phyloP scores from a whole-genome alignment of 2,329 filamentous ascomycete species.

The Fusarium coicis region DNA sequence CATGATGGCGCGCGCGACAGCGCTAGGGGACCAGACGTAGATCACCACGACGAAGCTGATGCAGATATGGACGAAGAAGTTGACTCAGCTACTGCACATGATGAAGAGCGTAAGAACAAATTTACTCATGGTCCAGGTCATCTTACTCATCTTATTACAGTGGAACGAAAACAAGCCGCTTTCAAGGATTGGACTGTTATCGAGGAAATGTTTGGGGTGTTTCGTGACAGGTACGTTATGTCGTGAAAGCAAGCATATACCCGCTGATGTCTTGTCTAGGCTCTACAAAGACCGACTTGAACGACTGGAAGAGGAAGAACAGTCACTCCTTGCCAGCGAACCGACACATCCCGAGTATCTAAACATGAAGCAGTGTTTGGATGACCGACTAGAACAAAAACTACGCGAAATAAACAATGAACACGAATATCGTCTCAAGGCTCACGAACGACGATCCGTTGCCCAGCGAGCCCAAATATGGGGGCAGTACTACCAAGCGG shows the following conservation, averaged over 20 bases:
- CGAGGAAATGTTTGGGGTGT: slow-evolving; percentile 87
- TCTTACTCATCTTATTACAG: slow-evolving; percentile 56
- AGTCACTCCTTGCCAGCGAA: slow-evolving; percentile 66
- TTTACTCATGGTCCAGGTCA: slow-evolving; percentile 1
- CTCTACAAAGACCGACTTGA: slow-evolving; percentile 90
- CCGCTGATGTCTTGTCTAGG: slow-evolving; percentile 57
- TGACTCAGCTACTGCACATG: slow-evolving; percentile 68
- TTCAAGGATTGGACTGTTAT: slow-evolving; percentile 83
- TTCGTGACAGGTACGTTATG: slow-evolving; percentile 76
- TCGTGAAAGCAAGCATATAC: not conserved
- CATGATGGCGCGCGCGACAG: slow-evolving; percentile 48
- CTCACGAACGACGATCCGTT: slow-evolving; percentile 78
- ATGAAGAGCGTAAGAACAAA: slow-evolving; percentile 68
- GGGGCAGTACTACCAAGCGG: slow-evolving; percentile 88
- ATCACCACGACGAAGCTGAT: slow-evolving; percentile 63
- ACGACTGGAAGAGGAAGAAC: slow-evolving; percentile 78
- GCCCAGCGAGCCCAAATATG: slow-evolving; percentile 88
- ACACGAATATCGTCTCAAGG: slow-evolving; percentile 77
- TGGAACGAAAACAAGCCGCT: slow-evolving; percentile 81
- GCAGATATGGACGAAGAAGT: slow-evolving; percentile 69
- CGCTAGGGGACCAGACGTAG: slow-evolving; percentile 55
- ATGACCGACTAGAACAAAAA: slow-evolving; percentile 84
- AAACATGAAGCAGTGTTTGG: slow-evolving; percentile 87
- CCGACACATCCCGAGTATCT: slow-evolving; percentile 92
- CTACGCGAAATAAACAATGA: slow-evolving; percentile 79